Conservation (phyloP, 2,329 filamentous ascomycete species). For the Ophiocordyceps polyrhachis-furcata region DNA sequence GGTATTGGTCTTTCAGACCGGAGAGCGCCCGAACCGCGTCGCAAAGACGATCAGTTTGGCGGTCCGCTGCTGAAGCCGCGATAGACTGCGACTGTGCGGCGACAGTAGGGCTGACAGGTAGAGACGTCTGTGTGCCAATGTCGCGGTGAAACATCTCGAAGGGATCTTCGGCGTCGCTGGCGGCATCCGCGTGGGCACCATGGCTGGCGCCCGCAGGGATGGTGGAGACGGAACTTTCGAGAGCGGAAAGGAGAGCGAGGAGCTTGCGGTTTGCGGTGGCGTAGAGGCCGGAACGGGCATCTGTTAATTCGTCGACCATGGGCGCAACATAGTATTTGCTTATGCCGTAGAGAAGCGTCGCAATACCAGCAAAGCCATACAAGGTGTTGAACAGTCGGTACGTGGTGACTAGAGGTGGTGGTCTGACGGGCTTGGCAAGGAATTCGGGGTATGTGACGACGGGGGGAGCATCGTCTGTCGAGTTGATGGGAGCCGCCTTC, state of each 20-base stretch:
- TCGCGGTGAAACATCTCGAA: constrained; percentile 70
- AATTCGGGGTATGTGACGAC: constrained; percentile 57
- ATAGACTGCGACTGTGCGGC: background rate
- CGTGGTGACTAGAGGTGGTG: constrained; percentile 44
- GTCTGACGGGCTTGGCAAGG: constrained; percentile 34
- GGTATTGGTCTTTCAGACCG: constrained; percentile 23
- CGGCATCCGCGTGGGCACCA: constrained; percentile 11
- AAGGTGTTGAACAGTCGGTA: constrained; percentile 38
- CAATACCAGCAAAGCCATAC: constrained; percentile 36
- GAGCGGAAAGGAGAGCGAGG: constrained; percentile 25
- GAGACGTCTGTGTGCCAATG: constrained; percentile 58
- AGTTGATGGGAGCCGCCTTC: background rate
- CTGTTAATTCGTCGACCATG: constrained; percentile 33
- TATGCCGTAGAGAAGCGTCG: constrained; percentile 50
- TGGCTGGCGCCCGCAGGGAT: constrained; percentile 23
- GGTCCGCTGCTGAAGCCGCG: constrained; percentile 12
- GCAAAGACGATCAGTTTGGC: constrained; percentile 23
- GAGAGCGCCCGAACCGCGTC: constrained; percentile 23
- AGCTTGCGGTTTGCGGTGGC: constrained; percentile 27
- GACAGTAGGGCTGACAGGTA: constrained; percentile 6
- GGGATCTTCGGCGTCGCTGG: constrained; percentile 39
- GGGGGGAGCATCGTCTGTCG: constrained; percentile 27
- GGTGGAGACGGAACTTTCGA: constrained; percentile 40
- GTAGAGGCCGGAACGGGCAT: constrained; percentile 34
- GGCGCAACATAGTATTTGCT: constrained; percentile 50